phyloP scores from a whole-genome alignment of 768 basidiomycete genomes.

The Leccinum longicurvipes region DNA sequence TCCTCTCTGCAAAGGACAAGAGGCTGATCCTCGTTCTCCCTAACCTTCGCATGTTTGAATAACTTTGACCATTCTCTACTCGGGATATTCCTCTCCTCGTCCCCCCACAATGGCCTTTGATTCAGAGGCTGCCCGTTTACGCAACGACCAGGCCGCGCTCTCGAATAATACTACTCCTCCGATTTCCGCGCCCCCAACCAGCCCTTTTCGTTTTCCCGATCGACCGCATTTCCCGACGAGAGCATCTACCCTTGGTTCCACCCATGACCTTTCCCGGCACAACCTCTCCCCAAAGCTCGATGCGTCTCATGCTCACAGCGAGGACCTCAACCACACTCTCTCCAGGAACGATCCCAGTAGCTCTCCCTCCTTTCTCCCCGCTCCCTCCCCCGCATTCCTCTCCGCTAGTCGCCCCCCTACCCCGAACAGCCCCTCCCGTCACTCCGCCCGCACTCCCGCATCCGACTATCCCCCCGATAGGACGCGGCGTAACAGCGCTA shows the following conservation, averaged over 20 bases:
- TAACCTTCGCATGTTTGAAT: not conserved
- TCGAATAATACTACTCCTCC: constrained; percentile 20
- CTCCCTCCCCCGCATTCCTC: constrained; percentile 45
- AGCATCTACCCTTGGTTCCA: constrained; percentile 58
- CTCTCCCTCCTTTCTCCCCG: constrained; percentile 33
- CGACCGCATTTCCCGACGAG: constrained; percentile 57
- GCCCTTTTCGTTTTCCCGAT: constrained; percentile 41
- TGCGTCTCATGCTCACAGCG: constrained; percentile 57
- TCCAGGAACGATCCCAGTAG: constrained; percentile 12
- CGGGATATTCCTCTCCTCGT: not conserved
- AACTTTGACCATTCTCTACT: not conserved
- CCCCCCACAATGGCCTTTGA: constrained; percentile 27
- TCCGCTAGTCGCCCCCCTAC: constrained; percentile 59
- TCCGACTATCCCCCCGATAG: constrained; percentile 52
- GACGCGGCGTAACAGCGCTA: constrained; percentile 42
- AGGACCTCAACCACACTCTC: constrained; percentile 58
- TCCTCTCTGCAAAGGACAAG: constrained; percentile 1
- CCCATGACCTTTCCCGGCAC: constrained; percentile 53
- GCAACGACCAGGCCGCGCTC: constrained; percentile 21
- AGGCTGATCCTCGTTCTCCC: constrained; percentile 21
- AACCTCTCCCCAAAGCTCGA: constrained; percentile 35
- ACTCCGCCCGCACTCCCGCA: constrained; percentile 48
- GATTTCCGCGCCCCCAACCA: constrained; percentile 36
- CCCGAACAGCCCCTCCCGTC: constrained; percentile 45
- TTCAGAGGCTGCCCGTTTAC: constrained; percentile 27